phyloP scores from a whole-genome alignment of 352 stramenopile genomes.

The Pythium dissimile region DNA sequence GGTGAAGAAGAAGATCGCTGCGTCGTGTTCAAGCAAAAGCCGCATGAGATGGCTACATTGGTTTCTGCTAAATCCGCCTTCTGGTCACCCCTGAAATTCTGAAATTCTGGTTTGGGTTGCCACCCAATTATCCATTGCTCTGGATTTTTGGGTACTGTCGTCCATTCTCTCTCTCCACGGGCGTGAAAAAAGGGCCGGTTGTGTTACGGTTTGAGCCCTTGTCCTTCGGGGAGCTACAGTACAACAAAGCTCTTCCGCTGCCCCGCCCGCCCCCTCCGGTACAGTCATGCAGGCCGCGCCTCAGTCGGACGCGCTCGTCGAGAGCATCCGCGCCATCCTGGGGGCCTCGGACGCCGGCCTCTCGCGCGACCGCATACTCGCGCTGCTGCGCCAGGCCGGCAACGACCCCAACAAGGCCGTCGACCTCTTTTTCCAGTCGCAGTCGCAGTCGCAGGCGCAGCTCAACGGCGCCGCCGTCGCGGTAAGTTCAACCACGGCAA shows the following conservation, averaged over 20 bases:
- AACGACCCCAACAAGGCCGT: conserved; percentile 84
- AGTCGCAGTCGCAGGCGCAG: too few species aligned
- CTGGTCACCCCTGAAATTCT: too few species aligned
- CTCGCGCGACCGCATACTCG: conserved; percentile 62
- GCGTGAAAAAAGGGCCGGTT: conserved; percentile 6
- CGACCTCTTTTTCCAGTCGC: conserved; percentile 73
- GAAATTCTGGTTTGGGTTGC: too few species aligned
- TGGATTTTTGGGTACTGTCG: too few species aligned
- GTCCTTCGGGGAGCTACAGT: neutral
- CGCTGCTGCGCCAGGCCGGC: conserved; percentile 47
- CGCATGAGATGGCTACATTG: too few species aligned
- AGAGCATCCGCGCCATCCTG: conserved; percentile 77
- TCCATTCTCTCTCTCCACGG: neutral
- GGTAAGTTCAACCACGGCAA: neutral
- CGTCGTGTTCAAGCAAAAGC: too few species aligned
- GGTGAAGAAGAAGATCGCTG: too few species aligned
- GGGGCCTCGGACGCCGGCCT: conserved; percentile 43
- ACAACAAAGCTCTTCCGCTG: too few species aligned
- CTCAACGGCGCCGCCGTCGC: conserved; percentile 32
- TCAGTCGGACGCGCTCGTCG: conserved; percentile 68
- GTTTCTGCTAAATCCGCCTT: too few species aligned
- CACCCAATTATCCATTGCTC: too few species aligned
- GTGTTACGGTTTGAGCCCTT: neutral
- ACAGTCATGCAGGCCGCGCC: conserved; percentile 8
- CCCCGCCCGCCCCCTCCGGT: too few species aligned